phyloP scores from a whole-genome alignment of 2,329 filamentous ascomycete genomes.

The Colletotrichum phormii region DNA sequence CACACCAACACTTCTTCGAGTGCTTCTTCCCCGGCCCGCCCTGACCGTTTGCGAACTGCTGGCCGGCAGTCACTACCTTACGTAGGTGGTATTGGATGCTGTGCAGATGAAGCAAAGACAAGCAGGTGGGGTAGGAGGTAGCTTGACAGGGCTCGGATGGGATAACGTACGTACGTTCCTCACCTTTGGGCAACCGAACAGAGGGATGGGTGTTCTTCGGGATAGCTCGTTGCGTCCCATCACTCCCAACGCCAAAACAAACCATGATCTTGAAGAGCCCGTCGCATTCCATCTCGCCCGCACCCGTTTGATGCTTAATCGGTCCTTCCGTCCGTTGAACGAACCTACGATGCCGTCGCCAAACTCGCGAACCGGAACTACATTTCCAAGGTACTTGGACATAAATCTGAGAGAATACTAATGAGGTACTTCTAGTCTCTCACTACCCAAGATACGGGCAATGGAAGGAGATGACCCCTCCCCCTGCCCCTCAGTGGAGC shows the following conservation, averaged over 20 bases:
- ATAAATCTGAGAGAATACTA: too few relatives aligned
- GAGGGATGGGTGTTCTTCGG: slow-evolving; percentile 4
- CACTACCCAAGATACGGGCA: too few relatives aligned
- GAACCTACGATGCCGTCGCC: background rate
- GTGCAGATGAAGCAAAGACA: background rate
- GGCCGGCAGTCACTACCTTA: background rate
- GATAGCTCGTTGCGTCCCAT: background rate
- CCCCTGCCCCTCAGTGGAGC: background rate
- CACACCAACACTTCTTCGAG: background rate
- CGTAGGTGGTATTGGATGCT: background rate
- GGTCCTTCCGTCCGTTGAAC: background rate
- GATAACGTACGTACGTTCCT: background rate
- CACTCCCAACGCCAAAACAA: background rate
- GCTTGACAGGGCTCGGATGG: slow-evolving; percentile 12
- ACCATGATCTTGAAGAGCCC: slow-evolving; percentile 9
- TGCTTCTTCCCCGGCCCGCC: background rate
- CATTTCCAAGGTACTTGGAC: too few relatives aligned
- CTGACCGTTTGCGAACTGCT: background rate
- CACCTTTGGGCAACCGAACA: background rate
- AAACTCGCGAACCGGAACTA: too few relatives aligned
- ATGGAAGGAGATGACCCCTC: too few relatives aligned
- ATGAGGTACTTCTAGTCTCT: too few relatives aligned
- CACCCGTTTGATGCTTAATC: background rate
- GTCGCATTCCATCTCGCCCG: background rate
- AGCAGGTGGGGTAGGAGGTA: background rate